Evolutionary conservation across 805 yeast species (phyloP), one percentile per base, ranked within the genome.

Genomic region (Blastobotrys americana): DNA sequence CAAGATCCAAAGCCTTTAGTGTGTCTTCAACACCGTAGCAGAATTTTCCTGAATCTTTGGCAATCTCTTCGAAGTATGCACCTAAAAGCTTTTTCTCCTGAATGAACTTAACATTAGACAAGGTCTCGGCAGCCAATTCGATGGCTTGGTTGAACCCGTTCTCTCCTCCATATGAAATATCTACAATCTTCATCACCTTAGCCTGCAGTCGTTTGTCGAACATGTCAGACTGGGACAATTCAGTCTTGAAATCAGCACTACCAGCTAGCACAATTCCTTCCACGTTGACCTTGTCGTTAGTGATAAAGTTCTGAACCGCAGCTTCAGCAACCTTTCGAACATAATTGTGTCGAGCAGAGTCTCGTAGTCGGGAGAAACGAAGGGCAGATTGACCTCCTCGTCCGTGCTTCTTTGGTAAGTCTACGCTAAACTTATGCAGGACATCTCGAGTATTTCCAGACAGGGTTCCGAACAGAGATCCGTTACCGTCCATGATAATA

Each of bases 341-440:
- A 70, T 93, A 93, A 67, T 93, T 93, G 69, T 93, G 99, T 74
- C 99, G 87, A 68, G 93, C 93, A 70, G 93, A 98, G 58, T 93
- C 98, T 77, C 99, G 84, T 67, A 93, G 76, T 76, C 99, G 89
- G 20, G 97, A 82, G 74, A 93, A 93, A 86, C 99, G 97, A 57
- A 93, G 65, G 37, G 99, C 98, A 51, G 99, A 93, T 73, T 93
- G 98, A 83, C 98, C 98, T 84, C 98, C 98, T 77, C 98, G 84
- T 61, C 98, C 98, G 75, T 93, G 98, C 86, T 93, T 93, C 74
- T 93, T 93, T 59, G 99, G 99, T 59, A 93, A 74, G 68, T 93
- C 99, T 45, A 93, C 99, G 1, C 88, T 84, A 70, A 93, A 93
- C 69, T 93, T 93, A 69, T 90, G 96, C 61, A 93, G 73, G 37